A percentile compares a stretch with the other conserved stretches of the same genome.
Conservation (phyloP, 2,329 filamentous ascomycete genomes). For the Fusarium sp. region DNA sequence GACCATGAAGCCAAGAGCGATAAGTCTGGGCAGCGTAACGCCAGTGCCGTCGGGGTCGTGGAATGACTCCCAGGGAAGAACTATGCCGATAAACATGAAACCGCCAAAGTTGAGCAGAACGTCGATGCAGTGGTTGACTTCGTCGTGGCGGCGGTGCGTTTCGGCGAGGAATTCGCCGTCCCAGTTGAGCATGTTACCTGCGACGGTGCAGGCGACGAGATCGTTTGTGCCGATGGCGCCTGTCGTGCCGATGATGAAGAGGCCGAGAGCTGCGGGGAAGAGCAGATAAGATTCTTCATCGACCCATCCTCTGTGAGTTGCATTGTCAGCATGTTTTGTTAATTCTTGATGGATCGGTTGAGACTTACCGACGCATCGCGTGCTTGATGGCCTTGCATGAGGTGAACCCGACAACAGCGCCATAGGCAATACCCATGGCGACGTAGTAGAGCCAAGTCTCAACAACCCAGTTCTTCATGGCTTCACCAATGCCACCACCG, state of each 20-base stretch:
- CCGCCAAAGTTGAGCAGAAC: conserved; percentile 69
- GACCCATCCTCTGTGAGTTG: conserved; percentile 59
- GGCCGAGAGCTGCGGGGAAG: conserved; percentile 61
- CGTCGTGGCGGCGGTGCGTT: conserved; percentile 65
- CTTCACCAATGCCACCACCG: conserved; percentile 62
- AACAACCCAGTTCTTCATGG: conserved; percentile 66
- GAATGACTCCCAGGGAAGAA: conserved; percentile 67
- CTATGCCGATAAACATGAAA: conserved; percentile 68
- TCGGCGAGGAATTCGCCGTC: conserved; percentile 68
- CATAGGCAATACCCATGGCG: conserved; percentile 62
- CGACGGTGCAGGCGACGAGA: conserved; percentile 69
- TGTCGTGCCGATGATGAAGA: conserved; percentile 68
- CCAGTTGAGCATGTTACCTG: conserved; percentile 70
- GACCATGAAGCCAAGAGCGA: conserved; percentile 63
- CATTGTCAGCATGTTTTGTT: no score
- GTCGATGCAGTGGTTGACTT: conserved; percentile 68
- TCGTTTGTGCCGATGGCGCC: conserved; percentile 69
- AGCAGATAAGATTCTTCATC: conserved; percentile 65
- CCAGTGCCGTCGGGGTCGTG: conserved; percentile 63
- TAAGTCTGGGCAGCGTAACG: conserved; percentile 60
- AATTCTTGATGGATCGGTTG: no score
- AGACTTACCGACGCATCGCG: conserved; percentile 48
- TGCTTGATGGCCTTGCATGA: conserved; percentile 59
- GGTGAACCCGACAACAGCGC: conserved; percentile 60
- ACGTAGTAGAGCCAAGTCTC: conserved; percentile 71